These are phyloP conservation scores for Botrytis paeoniae DNA, from an alignment of 2,329 filamentous ascomycete genomes.

Conservation along the genomic window DNA sequence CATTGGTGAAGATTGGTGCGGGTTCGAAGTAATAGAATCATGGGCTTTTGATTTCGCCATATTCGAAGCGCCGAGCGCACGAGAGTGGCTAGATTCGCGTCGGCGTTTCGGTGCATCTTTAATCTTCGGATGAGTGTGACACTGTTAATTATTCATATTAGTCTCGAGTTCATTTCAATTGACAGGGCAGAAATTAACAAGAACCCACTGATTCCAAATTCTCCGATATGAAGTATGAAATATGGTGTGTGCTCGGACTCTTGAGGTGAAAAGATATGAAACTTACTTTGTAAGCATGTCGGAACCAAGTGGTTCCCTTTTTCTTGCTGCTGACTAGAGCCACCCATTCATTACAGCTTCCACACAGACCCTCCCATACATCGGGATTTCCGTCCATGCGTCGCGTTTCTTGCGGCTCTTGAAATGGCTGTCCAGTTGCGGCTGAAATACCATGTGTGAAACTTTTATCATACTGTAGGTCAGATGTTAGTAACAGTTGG, in stretches of 20 bases:
- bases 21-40: slow-evolving; percentile 14
- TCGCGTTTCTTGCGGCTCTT: slow-evolving; percentile 70
- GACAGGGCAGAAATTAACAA: background rate
- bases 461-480: slow-evolving; percentile 72
- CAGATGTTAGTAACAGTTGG: background rate
- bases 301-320: slow-evolving; percentile 89
- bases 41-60: slow-evolving; percentile 43
- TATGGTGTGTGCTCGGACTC: background rate
- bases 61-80: slow-evolving; percentile 38
- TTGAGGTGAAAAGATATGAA: background rate
- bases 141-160: slow-evolving; percentile 41
- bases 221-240: background rate
- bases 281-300: slow-evolving; percentile 80
- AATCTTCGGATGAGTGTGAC: slow-evolving; percentile 68
- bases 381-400: slow-evolving; percentile 78
- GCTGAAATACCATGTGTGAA: slow-evolving; percentile 86
- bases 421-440: slow-evolving; percentile 74
- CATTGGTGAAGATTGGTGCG: slow-evolving; percentile 41
- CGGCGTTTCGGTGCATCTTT: slow-evolving; percentile 68
- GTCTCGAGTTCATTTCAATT: background rate
- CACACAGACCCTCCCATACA: slow-evolving; percentile 77
- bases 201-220: background rate
- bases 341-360: slow-evolving; percentile 78
- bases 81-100: slow-evolving; percentile 56
- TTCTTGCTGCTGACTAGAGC: slow-evolving; percentile 81